Evolutionary conservation across 352 stramenopile species (phyloP).

Genomic region (Globisporangium paroecandrum): DNA sequence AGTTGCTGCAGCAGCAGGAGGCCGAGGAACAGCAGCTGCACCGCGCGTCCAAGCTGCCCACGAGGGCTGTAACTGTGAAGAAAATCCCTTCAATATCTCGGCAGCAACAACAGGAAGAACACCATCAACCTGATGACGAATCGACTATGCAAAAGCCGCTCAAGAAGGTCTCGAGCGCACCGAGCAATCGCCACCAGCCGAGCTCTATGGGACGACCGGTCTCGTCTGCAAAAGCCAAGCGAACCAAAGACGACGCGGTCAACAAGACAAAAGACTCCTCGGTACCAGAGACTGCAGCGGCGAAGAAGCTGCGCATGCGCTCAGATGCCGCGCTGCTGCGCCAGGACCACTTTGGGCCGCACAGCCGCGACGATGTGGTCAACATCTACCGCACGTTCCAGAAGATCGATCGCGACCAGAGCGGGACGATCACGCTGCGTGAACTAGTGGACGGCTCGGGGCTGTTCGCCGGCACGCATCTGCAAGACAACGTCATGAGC

Average conservation of each 20-base stretch:
- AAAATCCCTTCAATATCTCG: background rate
- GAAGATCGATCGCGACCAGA: conserved; percentile 69
- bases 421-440: conserved; percentile 54
- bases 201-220: conserved; percentile 2
- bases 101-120: background rate
- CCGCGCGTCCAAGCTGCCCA: conserved; percentile 20
- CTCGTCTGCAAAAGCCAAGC: conserved; percentile 11
- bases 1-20: conserved; percentile 31
- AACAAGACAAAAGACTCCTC: background rate
- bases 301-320: conserved; percentile 64
- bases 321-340: conserved; percentile 58
- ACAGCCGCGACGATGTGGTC: conserved; percentile 63
- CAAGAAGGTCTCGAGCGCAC: conserved; percentile 17
- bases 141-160: background rate
- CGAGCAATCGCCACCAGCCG: background rate
- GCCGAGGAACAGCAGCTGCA: conserved; percentile 28
- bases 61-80: background rate
- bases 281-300: conserved; percentile 6
- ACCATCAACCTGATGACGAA: background rate
- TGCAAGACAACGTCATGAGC: conserved; percentile 67
- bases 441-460: conserved; percentile 60
- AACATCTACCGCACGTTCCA: conserved; percentile 74
- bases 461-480: conserved; percentile 54
- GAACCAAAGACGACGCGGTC: background rate
- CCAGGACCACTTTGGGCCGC: conserved; percentile 59